Percentiles rank a stretch among this genome's conserved stretches.
These are phyloP conservation scores for Talaromyces sp. DNA, from an alignment of 2,329 filamentous ascomycete genomes.

Conservation along the genomic window DNA sequence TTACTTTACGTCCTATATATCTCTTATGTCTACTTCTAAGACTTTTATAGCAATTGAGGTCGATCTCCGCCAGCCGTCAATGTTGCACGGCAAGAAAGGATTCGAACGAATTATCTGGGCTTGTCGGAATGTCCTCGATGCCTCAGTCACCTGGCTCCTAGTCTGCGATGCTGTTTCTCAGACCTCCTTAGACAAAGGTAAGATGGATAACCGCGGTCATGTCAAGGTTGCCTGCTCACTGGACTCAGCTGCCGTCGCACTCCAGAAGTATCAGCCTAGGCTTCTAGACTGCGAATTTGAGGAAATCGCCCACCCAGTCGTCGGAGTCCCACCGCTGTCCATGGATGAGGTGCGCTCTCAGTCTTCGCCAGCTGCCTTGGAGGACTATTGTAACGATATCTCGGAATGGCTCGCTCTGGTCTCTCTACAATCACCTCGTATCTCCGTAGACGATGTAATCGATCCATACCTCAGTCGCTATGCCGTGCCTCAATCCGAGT, in stretches of 20 bases:
- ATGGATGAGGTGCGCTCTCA: slow-evolving; percentile 23
- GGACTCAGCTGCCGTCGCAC: slow-evolving; percentile 16
- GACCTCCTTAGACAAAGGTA: slow-evolving; percentile 40
- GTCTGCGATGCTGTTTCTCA: slow-evolving; percentile 55
- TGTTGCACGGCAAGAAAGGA: slow-evolving; percentile 76
- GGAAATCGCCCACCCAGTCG: slow-evolving; percentile 21
- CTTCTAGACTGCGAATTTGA: slow-evolving; percentile 27
- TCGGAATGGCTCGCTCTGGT: slow-evolving; percentile 61
- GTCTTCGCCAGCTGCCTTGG: slow-evolving; percentile 45
- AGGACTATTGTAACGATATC: slow-evolving; percentile 56
- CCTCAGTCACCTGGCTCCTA: slow-evolving; percentile 64
- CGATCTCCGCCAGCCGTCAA: slow-evolving; percentile 67
- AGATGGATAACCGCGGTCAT: slow-evolving; percentile 13
- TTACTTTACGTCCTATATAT: not conserved
- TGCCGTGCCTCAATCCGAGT: slow-evolving; percentile 30
- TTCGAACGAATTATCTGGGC: slow-evolving; percentile 76
- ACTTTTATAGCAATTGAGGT: slow-evolving; percentile 61
- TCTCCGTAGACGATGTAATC: slow-evolving; percentile 33
- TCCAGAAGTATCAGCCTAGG: slow-evolving; percentile 36
- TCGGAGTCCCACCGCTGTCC: slow-evolving; percentile 32
- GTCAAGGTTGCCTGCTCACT: not conserved
- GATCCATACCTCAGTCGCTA: slow-evolving; percentile 45
- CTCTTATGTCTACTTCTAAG: not conserved
- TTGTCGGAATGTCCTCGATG: slow-evolving; percentile 68
- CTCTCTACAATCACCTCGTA: slow-evolving; percentile 38